Base-by-base conservation (phyloP, 129 eudicot genomes). In the Scalesia atractyloides region DNA sequence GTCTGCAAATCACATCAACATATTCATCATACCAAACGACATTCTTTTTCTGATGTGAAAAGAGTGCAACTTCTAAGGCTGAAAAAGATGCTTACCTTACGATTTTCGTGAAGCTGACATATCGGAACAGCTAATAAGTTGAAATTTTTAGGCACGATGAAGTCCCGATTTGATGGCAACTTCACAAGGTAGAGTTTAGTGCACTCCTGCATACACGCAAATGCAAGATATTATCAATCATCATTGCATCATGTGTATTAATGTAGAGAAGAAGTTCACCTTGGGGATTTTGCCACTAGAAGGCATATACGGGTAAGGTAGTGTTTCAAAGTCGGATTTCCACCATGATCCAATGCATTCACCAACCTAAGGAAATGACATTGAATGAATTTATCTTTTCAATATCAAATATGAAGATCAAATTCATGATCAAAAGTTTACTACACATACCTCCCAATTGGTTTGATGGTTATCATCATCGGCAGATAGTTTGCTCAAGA, bases 261-360 rank as follows among this genome's bases (percentile, higher is more conserved):
- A 61, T 61, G 37, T 12, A 12, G 72, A 19, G 17, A 15, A 60
- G 44, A 12, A 48, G 46, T 60, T 34, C 69, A 89, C 96, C 88
- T 92, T 89, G n/a, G 96, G 96, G 68, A 75, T 72, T 72, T 48
- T 86, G 16, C 78, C 77, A 59, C 76, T 83, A 58, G 96, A 83
- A 59, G 96, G 96, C 74, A 86, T 22, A 63, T 81, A 92, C 0
- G 96, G 97, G 74, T 69, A 84, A 26, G 86, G 73, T 71, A 86
- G 33, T n/a, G 89, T 34, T 56, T 92, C 96, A 41, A 86, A 92
- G 56, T 85, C 85, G 2, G 86, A 78, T 77, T 82, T 89, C 97
- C 96, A 92, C 94, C 97, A 92, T 75, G 74, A 84, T 49, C 96
- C 94, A 46, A 92, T 81, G 75, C 97, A 92, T 80, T 92, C 96